Conservation (phyloP, 345 rosid species). For the Arabidopsis suecica region DNA sequence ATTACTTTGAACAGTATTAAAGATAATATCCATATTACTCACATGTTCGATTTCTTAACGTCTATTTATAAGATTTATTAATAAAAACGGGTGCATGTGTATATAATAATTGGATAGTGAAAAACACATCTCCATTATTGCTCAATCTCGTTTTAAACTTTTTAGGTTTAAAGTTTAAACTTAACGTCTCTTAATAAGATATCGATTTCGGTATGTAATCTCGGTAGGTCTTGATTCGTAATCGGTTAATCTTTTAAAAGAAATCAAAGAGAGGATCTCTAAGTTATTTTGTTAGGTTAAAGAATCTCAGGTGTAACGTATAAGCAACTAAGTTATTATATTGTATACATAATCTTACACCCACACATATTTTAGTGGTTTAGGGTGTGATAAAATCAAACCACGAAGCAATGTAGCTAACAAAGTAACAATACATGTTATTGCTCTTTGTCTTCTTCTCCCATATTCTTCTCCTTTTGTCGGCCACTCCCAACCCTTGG, state of each 20-base stretch:
- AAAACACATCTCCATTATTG: not conserved
- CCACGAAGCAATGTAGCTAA: slow-evolving; percentile 35
- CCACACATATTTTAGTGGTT: slow-evolving; percentile 23
- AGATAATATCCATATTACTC: not conserved
- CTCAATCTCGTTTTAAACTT: not conserved
- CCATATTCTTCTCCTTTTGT: slow-evolving; percentile 35
- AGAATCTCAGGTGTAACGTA: slow-evolving; percentile 22
- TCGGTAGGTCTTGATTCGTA: not conserved
- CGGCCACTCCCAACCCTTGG: slow-evolving; percentile 32
- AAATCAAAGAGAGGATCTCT: slow-evolving; percentile 15
- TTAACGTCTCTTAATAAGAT: not conserved
- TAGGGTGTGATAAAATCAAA: slow-evolving; percentile 29
- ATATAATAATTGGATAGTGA: not conserved
- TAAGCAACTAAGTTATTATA: slow-evolving; percentile 16
- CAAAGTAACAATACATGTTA: slow-evolving; percentile 33
- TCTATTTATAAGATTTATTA: not conserved
- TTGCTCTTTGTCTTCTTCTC: slow-evolving; percentile 44
- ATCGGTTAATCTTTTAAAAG: not conserved
- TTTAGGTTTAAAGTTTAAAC: not conserved
- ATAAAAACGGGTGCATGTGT: not conserved
- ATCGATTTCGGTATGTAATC: not conserved
- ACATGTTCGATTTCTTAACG: not conserved
- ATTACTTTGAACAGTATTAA: not conserved
- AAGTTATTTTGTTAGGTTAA: not conserved
- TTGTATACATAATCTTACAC: not conserved